These are phyloP conservation scores for Exophiala spinifera DNA, from an alignment of 2,329 filamentous ascomycete species.

Conservation along the genomic window DNA sequence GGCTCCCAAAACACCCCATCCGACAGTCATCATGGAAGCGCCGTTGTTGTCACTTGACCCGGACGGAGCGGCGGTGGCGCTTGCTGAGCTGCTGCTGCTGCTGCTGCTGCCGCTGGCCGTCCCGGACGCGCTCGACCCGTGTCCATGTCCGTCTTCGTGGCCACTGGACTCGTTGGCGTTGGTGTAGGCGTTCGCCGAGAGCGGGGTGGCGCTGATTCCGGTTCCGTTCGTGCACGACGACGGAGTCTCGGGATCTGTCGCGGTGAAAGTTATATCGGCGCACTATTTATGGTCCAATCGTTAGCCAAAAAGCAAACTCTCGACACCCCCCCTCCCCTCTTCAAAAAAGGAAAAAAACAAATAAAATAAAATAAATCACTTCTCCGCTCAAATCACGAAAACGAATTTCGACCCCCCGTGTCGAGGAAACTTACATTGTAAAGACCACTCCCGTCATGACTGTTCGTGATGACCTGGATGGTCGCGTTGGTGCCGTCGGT, in stretches of 20 bases:
- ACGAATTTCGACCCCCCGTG: too few relatives aligned
- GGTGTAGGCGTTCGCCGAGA: conserved; percentile 46
- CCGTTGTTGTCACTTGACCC: not conserved
- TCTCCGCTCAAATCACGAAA: too few relatives aligned
- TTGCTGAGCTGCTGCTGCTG: conserved; percentile 30
- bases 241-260: conserved; percentile 25
- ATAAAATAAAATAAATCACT: too few relatives aligned
- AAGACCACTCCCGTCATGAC: conserved; percentile 57
- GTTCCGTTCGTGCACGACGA: conserved; percentile 58
- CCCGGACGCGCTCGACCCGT: conserved; percentile 1
- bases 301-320: too few relatives aligned
- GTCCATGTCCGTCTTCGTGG: conserved; percentile 5
- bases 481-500: conserved; percentile 62
- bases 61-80: conserved; percentile 24
- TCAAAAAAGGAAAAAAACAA: too few relatives aligned
- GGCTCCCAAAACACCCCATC: conserved; percentile 39
- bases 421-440: conserved; percentile 55
- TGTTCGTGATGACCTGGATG: conserved; percentile 67
- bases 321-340: too few relatives aligned
- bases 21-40: conserved; percentile 30
- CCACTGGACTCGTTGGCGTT: conserved; percentile 30
- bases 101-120: not conserved
- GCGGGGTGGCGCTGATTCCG: conserved; percentile 35
- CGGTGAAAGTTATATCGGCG: conserved; percentile 17
- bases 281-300: conserved; percentile 2